Base-by-base conservation (phyloP, 331 rosid genomes). In the Cucumis variabilis region DNA sequence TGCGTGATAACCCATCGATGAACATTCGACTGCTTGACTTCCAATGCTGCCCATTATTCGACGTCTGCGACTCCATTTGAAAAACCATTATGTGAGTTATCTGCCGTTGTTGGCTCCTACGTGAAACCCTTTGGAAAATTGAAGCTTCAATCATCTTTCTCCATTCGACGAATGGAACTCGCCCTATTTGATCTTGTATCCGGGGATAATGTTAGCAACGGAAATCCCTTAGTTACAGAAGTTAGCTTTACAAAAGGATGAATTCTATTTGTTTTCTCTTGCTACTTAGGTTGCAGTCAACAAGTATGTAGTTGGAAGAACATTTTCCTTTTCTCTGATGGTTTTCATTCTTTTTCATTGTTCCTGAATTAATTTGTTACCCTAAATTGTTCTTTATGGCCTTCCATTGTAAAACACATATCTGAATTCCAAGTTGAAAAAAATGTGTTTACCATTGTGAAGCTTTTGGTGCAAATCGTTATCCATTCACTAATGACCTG, bases 381-480 rank as follows among this genome's bases (percentile, higher is more conserved):
- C 53, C 72, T 30, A 62, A 67, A 21, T 62, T 76, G n/a, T 44
- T 82, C 50, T 75, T 44, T 88, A 80, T 53, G 62, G 55, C 27
- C 74, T 46, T 85, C 28, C 48, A 41, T 51, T 55, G 19, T 13
- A 70, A 86, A 88, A 89, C 87, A 88, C 41, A 89, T 60, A 41
- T 58, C 21, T 50, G 87, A 72, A 21, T 86, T 73, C 85, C 94
- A 96, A 96, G 95, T 93, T 76, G 92, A 94, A 50, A 96, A 96
- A 92, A 93, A 94, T 87, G 98, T 96, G 41, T 96, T 96, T 71
- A 87, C 92, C 77, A 88, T 94, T 92, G 96, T 82, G 97, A 92
- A 84, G 98, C 96, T 88, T 94, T 93, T 90, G 96, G 97, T 77
- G 97, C 98, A 85, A 96, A 92, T 84, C 94, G 94, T 72, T 96